Evolutionary conservation across 164 flowering plant species (phyloP).

Genomic region (Cinnamomum micranthum): DNA sequence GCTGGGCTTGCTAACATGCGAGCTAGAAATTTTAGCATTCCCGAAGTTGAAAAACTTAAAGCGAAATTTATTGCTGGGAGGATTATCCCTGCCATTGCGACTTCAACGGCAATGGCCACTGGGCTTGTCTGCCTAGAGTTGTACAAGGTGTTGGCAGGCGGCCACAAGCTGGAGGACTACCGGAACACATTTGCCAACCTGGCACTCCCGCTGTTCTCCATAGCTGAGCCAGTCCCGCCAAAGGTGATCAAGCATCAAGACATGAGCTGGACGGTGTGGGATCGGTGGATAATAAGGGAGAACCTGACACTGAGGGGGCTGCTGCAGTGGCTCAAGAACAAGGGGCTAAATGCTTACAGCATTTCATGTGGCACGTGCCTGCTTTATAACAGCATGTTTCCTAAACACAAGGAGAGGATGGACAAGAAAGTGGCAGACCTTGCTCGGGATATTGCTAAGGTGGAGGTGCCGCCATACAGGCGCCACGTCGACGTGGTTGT

Average conservation of each 20-base stretch:
- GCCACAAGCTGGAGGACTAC: slow-evolving; percentile 74
- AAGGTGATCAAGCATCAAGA: slow-evolving; percentile 73
- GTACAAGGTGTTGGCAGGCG: slow-evolving; percentile 71
- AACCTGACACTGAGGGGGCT: slow-evolving; percentile 71
- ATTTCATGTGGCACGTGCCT: slow-evolving; percentile 79
- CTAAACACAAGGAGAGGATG: slow-evolving; percentile 64
- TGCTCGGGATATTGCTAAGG: slow-evolving; percentile 64
- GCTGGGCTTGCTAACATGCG: slow-evolving; percentile 92
- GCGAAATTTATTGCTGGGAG: slow-evolving; percentile 91
- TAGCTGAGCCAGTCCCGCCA: slow-evolving; percentile 89
- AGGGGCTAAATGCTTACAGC: slow-evolving; percentile 80
- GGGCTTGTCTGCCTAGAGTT: slow-evolving; percentile 88
- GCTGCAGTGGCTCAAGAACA: slow-evolving; percentile 62
- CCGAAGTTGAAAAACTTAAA: slow-evolving; percentile 83
- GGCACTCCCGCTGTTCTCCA: slow-evolving; percentile 77
- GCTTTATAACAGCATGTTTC: slow-evolving; percentile 75
- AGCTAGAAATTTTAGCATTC: slow-evolving; percentile 82
- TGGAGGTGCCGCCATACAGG: slow-evolving; percentile 62
- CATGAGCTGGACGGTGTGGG: slow-evolving; percentile 92
- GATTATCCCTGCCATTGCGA: slow-evolving; percentile 91
- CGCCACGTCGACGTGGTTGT: slow-evolving; percentile 72
- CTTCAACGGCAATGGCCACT: slow-evolving; percentile 86
- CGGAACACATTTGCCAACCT: slow-evolving; percentile 84
- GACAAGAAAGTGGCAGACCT: slow-evolving; percentile 64
- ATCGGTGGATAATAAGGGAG: slow-evolving; percentile 62